Conservation (phyloP, 1,284 basidiomycete species). For the Psilocybe mexicana region DNA sequence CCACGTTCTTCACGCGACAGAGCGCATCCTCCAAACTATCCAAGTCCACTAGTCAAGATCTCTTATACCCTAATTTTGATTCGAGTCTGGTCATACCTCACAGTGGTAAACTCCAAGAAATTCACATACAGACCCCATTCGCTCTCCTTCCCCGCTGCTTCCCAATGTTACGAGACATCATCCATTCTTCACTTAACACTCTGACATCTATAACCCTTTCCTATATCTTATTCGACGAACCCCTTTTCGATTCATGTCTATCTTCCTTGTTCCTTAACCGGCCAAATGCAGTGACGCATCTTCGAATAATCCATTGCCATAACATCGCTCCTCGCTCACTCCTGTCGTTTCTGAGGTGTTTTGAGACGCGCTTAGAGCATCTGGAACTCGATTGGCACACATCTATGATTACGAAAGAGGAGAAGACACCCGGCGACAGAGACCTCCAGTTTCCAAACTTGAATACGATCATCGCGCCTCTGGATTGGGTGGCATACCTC, state of each 20-base stretch:
- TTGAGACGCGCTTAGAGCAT: conserved; percentile 7
- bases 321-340: not conserved
- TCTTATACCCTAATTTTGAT: not conserved
- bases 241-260: conserved; percentile 3
- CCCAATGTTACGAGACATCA: conserved; percentile 1
- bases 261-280: conserved; percentile 2
- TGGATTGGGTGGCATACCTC: conserved; percentile 8
- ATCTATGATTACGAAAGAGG: not conserved
- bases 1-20: not conserved
- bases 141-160: conserved; percentile 10
- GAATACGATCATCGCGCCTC: conserved; percentile 4
- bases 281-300: conserved; percentile 2
- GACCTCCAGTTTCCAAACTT: not conserved
- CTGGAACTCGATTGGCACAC: conserved; percentile 7
- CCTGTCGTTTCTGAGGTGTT: conserved; percentile 1
- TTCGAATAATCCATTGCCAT: conserved; percentile 4
- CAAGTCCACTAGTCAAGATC: not conserved
- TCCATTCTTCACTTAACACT: conserved; percentile 6
- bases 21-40: not conserved
- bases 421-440: not conserved
- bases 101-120: not conserved
- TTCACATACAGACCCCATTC: conserved; percentile 13
- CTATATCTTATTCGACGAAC: conserved; percentile 8
- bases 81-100: not conserved
- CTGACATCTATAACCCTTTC: conserved; percentile 9